Conservation (phyloP, 176 grass and related monocot genomes). For the Saccharum officinarum region DNA sequence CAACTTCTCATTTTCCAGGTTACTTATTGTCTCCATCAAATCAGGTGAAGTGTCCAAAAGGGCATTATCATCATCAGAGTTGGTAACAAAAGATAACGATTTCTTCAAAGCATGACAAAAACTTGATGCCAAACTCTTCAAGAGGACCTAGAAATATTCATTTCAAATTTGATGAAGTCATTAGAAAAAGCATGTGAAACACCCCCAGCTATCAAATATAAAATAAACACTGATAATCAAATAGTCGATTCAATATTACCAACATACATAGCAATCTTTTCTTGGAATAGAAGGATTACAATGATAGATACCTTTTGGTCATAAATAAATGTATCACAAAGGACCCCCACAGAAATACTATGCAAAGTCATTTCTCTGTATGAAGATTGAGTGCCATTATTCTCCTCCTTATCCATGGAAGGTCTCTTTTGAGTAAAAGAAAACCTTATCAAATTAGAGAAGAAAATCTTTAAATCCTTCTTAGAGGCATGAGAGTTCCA, state of each 20-base stretch:
- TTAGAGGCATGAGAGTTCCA: slow-evolving; percentile 76
- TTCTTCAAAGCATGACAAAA: slow-evolving; percentile 66
- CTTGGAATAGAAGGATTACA: slow-evolving; percentile 14
- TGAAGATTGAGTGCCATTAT: slow-evolving; percentile 28
- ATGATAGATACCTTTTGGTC: slow-evolving; percentile 67
- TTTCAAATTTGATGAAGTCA: slow-evolving; percentile 32
- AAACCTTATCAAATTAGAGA: slow-evolving; percentile 69
- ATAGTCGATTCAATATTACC: neutral
- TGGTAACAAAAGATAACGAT: slow-evolving; percentile 46
- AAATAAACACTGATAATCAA: slow-evolving; percentile 12
- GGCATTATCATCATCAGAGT: slow-evolving; percentile 40
- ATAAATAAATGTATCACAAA: slow-evolving; percentile 79
- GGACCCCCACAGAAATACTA: slow-evolving; percentile 65
- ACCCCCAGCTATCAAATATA: neutral
- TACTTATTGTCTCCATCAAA: slow-evolving; percentile 59
- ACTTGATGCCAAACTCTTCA: slow-evolving; percentile 69
- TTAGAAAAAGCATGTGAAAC: slow-evolving; percentile 4
- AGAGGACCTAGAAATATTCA: slow-evolving; percentile 56
- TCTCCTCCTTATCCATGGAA: slow-evolving; percentile 24
- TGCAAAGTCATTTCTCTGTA: slow-evolving; percentile 51
- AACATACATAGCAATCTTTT: neutral
- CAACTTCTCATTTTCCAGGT: slow-evolving; percentile 44
- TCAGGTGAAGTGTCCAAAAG: slow-evolving; percentile 60
- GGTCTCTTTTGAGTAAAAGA: slow-evolving; percentile 41
- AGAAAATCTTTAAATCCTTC: slow-evolving; percentile 74